Conservation (phyloP, 495 filamentous ascomycete genomes). For the Elasticomyces elasticus region DNA sequence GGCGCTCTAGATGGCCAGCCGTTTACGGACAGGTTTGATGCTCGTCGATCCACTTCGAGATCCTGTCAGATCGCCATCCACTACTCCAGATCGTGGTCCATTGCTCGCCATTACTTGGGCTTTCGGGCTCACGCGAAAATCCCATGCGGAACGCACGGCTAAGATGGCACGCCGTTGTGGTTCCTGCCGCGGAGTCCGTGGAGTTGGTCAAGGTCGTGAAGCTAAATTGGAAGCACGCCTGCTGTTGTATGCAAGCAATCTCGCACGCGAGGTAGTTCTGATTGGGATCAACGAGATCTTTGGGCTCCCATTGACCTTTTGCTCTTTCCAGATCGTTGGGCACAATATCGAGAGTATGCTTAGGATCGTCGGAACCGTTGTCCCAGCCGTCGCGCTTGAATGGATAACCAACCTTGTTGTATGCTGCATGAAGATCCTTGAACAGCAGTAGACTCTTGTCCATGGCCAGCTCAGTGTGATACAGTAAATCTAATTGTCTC, state of each 20-base stretch:
- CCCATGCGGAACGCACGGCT: conserved; percentile 7
- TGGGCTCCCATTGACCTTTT: neutral
- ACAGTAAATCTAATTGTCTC: conserved; percentile 8
- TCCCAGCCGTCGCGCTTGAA: conserved; percentile 5
- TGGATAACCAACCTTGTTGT: neutral
- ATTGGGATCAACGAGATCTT: conserved; percentile 2
- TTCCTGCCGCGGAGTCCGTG: neutral
- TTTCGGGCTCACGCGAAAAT: neutral
- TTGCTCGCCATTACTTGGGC: neutral
- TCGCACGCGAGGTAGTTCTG: conserved; percentile 5
- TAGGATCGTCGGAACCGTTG: conserved; percentile 7
- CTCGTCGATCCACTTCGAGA: conserved; percentile 9
- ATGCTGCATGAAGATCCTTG: conserved; percentile 3
- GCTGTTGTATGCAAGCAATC: conserved; percentile 7
- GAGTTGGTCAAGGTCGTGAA: neutral
- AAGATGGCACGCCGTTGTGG: conserved; percentile 6
- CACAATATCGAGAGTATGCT: neutral
- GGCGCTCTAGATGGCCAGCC: neutral
- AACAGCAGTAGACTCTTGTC: conserved; percentile 6
- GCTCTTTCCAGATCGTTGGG: neutral
- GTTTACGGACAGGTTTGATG: neutral
- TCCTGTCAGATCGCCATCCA: conserved; percentile 17
- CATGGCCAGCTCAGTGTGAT: conserved; percentile 9
- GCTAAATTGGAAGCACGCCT: conserved; percentile 12
- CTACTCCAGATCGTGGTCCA: neutral